Base-by-base conservation (phyloP, 1,284 basidiomycete species). In the Erythrobasidium hasegawianum region DNA sequence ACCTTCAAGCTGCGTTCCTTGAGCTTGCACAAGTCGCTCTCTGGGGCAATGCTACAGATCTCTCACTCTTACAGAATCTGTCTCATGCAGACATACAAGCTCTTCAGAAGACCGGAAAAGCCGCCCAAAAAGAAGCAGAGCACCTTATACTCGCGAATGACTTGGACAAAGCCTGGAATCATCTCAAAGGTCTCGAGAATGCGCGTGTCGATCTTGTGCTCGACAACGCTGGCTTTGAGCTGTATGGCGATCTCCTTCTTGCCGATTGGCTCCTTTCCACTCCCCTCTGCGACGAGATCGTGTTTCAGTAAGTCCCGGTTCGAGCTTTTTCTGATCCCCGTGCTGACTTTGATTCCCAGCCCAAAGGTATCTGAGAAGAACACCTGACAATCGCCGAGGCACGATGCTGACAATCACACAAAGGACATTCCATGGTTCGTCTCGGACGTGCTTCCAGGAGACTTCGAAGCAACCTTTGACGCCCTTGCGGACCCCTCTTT, bases 41-140 rank as follows among this genome's bases (percentile, higher is more conserved):
- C 18, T 94, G 91, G 90, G 91, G 91, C 13, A 95, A 95, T 79
- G 90, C 91, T 16, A 97, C 95, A 61, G 94, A 97, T 78, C 81
- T 97, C 59, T 95, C 91, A 2, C 83, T 97, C 39, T 83, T 97
- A 64, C 97, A 97, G 80, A 93, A 97, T 80, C 74, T 77, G 49
- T 90, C 90, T 13, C 94, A 97, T 79, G 93, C 97, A 49, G 94
- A 97, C 78, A 97, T 98, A 80, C 95, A 95, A 79, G 86, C 88
- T 60, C 83, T 97, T 18, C 94, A 98, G 78, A 68, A 64, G 49
- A 60, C 66, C 14, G 90, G 87, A 7, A 83, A 82, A 60, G 86
- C 87, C 14, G 87, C 87, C 0, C 88, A 90, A 74, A 81, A 82
- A 10, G 87, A 85, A 10, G 83, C 89, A 22, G 81, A 84, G 55